Evolutionary conservation across 768 basidiomycete genomes (phyloP).

Genomic region (Candolleomyces aberdarensis): DNA sequence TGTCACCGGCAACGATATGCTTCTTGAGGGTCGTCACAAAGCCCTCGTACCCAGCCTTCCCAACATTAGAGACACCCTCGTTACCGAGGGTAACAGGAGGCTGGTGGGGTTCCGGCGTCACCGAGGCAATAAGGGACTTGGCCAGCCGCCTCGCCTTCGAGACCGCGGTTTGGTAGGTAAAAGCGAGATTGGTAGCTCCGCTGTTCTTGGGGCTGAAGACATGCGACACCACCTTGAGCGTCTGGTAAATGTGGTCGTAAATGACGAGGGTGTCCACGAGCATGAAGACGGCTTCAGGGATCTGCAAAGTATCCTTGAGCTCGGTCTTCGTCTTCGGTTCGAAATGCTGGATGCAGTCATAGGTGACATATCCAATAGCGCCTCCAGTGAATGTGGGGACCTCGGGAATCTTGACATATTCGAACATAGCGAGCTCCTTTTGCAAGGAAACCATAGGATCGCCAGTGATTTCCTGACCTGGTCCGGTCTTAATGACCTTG

Average conservation of each 20-base stretch:
- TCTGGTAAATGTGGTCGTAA: slow-evolving; percentile 96
- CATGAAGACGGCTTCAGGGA: slow-evolving; percentile 97
- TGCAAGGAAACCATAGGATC: slow-evolving; percentile 87
- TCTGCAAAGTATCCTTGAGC: slow-evolving; percentile 73
- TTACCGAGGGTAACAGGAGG: slow-evolving; percentile 61
- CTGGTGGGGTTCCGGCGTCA: slow-evolving; percentile 66
- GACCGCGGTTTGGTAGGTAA: slow-evolving; percentile 87
- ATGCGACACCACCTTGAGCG: slow-evolving; percentile 93
- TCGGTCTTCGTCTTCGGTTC: slow-evolving; percentile 87
- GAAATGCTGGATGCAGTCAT: slow-evolving; percentile 95
- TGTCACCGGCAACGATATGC: slow-evolving; percentile 94
- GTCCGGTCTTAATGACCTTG: slow-evolving; percentile 88
- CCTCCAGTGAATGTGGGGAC: slow-evolving; percentile 95
- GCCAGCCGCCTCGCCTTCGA: slow-evolving; percentile 81
- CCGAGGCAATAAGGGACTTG: slow-evolving; percentile 51
- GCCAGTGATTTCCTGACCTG: slow-evolving; percentile 75
- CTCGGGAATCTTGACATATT: slow-evolving; percentile 89
- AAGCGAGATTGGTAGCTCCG: slow-evolving; percentile 64
- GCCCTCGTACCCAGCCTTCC: slow-evolving; percentile 84
- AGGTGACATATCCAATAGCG: slow-evolving; percentile 95
- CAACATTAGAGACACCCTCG: slow-evolving; percentile 84
- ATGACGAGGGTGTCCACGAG: slow-evolving; percentile 92
- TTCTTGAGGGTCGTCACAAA: slow-evolving; percentile 93
- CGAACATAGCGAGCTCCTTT: slow-evolving; percentile 80
- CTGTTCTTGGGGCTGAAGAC: slow-evolving; percentile 80